Evolutionary conservation across 768 basidiomycete species (phyloP).

Genomic region (Russula dissimulans): DNA sequence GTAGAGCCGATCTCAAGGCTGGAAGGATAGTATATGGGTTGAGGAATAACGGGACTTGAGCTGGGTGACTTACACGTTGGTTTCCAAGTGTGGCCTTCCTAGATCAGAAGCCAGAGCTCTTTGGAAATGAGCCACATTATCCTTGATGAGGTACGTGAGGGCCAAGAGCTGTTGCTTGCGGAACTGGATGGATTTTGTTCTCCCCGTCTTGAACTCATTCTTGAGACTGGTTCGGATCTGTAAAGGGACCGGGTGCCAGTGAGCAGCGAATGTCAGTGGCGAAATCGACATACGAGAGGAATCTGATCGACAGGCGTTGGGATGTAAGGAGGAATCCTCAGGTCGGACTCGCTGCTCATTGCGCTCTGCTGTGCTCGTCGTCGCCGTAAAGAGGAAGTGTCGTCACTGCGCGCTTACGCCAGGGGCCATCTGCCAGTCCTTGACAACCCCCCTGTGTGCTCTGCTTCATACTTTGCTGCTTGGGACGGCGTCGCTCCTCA

Average conservation of each 20-base stretch:
- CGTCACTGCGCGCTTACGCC: too few relatives aligned
- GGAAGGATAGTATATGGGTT: neutral
- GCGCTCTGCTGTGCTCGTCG: neutral
- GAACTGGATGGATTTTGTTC: slow-evolving; percentile 53
- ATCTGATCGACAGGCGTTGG: slow-evolving; percentile 23
- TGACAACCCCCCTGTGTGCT: too few relatives aligned
- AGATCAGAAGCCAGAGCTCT: slow-evolving; percentile 54
- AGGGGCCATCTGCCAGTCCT: too few relatives aligned
- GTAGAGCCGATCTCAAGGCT: slow-evolving; percentile 55
- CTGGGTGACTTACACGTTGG: slow-evolving; percentile 34
- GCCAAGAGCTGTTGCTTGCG: slow-evolving; percentile 72
- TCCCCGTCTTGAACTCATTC: slow-evolving; percentile 55
- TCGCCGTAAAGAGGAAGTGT: neutral
- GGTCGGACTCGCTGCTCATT: neutral
- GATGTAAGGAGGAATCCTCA: slow-evolving; percentile 1
- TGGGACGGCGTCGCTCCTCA: too few relatives aligned
- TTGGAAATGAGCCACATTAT: slow-evolving; percentile 55
- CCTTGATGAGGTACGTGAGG: slow-evolving; percentile 63
- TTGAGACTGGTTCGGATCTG: slow-evolving; percentile 51
- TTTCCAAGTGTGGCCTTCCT: slow-evolving; percentile 52
- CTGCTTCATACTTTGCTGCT: too few relatives aligned
- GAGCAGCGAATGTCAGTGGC: too few relatives aligned
- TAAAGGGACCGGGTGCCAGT: neutral
- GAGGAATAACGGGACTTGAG: neutral
- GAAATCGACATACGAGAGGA: slow-evolving; percentile 15